These are phyloP conservation scores for Phalaenopsis equestris DNA, from an alignment of 106 monocot genomes.

Conservation along the genomic window DNA sequence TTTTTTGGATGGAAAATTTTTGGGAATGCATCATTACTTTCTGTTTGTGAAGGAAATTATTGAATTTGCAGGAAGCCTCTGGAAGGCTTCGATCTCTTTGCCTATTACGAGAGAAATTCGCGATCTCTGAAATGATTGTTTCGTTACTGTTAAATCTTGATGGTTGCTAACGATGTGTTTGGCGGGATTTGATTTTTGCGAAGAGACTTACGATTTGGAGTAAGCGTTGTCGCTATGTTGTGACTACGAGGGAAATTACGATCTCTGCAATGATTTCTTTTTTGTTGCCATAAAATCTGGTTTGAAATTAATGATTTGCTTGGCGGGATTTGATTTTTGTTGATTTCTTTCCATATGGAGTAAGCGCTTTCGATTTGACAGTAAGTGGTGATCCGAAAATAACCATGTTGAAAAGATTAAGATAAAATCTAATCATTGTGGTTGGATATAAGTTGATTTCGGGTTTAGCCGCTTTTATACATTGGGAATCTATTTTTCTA, in stretches of 20 bases:
- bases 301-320: not conserved
- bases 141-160: not conserved
- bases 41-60: not conserved
- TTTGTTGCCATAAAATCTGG: not conserved
- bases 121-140: not conserved
- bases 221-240: not conserved
- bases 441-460: not conserved
- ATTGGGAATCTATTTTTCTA: not conserved
- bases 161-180: not conserved
- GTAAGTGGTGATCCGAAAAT: no score
- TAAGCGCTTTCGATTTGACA: not conserved
- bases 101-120: not conserved
- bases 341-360: not conserved
- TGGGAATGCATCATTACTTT: not conserved
- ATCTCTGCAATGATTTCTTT: not conserved
- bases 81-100: not conserved
- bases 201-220: not conserved
- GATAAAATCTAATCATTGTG: not conserved
- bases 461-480: no score
- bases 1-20: not conserved
- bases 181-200: not conserved
- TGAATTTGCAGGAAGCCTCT: not conserved
- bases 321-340: not conserved
- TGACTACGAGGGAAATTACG: not conserved
- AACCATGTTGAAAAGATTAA: not conserved